Evolutionary conservation across 176 grass and related monocot species (phyloP).

Genomic region (Carex cristatella): DNA sequence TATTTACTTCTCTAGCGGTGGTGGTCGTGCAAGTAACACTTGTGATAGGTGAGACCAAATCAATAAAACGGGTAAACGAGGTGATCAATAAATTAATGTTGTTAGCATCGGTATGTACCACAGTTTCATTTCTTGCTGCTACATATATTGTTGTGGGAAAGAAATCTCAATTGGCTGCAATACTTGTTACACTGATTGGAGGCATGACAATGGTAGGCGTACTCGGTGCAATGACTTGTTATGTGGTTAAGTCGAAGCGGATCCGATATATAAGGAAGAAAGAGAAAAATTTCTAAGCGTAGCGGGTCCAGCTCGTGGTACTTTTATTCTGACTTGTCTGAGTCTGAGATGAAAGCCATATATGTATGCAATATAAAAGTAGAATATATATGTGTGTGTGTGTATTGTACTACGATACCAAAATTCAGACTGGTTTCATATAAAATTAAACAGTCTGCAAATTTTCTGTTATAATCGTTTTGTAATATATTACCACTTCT

Average conservation of each 20-base stretch:
- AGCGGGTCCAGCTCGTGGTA: slow-evolving; percentile 70
- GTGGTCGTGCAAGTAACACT: slow-evolving; percentile 94
- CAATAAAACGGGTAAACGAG: slow-evolving; percentile 70
- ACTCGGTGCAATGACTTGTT: slow-evolving; percentile 93
- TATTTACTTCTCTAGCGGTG: slow-evolving; percentile 92
- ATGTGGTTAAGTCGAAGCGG: slow-evolving; percentile 86
- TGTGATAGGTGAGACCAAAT: slow-evolving; percentile 92
- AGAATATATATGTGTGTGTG: too few species aligned
- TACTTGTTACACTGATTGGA: slow-evolving; percentile 80
- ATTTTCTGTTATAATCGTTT: too few species aligned
- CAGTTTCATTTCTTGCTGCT: slow-evolving; percentile 84
- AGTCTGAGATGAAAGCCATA: slow-evolving; percentile 50
- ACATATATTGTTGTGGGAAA: slow-evolving; percentile 85
- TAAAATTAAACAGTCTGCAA: too few species aligned
- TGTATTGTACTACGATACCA: too few species aligned
- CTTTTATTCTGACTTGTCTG: slow-evolving; percentile 74
- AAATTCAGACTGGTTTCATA: too few species aligned
- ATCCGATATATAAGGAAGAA: slow-evolving; percentile 68
- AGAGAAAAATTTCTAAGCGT: slow-evolving; percentile 66
- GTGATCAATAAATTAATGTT: slow-evolving; percentile 98
- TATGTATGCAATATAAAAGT: slow-evolving; percentile 85
- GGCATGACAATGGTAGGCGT: slow-evolving; percentile 78
- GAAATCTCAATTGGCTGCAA: slow-evolving; percentile 69
- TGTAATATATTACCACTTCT: too few species aligned
- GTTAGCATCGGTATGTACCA: slow-evolving; percentile 92